Percentiles rank a stretch among this genome's conserved stretches.
Evolutionary conservation across 306 rosid species (phyloP).

Genomic region (Parietaria judaica): DNA sequence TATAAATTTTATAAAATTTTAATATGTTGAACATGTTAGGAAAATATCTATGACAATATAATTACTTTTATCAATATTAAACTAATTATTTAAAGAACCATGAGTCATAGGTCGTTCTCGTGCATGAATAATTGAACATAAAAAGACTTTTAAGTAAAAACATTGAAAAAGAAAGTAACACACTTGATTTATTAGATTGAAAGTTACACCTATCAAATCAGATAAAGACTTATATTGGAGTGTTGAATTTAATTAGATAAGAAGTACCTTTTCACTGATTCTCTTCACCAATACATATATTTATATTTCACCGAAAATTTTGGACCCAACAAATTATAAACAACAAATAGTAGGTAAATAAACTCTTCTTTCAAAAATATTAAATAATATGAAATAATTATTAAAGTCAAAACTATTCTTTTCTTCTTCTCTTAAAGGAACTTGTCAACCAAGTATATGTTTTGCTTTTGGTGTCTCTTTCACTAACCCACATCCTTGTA

Average conservation of each 20-base stretch:
- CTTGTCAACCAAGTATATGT: slow-evolving; percentile 8
- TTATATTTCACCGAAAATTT: no score
- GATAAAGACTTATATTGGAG: background rate
- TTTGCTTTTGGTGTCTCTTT: background rate
- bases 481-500: background rate
- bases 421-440: background rate
- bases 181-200: background rate
- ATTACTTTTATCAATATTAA: no score
- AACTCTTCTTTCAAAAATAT: no score
- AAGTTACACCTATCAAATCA: background rate
- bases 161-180: slow-evolving; percentile 2
- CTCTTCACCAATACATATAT: no score
- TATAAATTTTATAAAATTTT: no score
- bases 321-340: no score
- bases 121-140: background rate
- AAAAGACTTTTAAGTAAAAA: background rate
- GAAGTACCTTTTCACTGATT: background rate
- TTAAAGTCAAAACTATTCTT: no score
- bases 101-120: background rate
- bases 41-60: no score
- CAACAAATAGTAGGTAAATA: no score
- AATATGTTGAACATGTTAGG: no score
- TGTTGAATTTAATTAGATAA: background rate
- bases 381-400: no score
- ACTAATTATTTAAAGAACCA: background rate